phyloP scores from a whole-genome alignment of 2,329 filamentous ascomycete species.

The Fulvia fulva region DNA sequence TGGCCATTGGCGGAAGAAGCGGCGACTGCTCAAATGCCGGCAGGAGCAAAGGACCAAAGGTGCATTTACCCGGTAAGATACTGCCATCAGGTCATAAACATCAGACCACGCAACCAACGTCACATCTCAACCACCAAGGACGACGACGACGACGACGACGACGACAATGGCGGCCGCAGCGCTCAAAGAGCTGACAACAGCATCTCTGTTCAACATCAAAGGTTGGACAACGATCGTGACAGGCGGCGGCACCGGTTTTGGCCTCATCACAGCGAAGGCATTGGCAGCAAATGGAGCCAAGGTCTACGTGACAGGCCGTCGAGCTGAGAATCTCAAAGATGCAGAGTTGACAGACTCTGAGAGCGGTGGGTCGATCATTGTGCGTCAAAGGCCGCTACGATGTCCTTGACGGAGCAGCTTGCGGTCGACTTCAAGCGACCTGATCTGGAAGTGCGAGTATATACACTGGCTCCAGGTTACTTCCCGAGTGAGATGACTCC shows the following conservation, averaged over 20 bases:
- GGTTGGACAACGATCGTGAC: constrained; percentile 43
- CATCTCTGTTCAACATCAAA: constrained; percentile 38
- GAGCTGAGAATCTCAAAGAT: constrained; percentile 43
- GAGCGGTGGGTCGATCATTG: constrained; percentile 54
- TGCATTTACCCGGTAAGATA: not conserved
- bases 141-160: constrained; percentile 11
- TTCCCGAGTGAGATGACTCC: constrained; percentile 58
- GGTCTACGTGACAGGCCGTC: constrained; percentile 47
- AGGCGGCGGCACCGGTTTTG: constrained; percentile 45
- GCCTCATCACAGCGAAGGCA: constrained; percentile 46
- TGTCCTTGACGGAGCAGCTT: constrained; percentile 55
- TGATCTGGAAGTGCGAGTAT: constrained; percentile 52
- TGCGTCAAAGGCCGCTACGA: constrained; percentile 47
- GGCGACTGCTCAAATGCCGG: not conserved
- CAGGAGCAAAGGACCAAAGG: not conserved
- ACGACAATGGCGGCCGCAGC: constrained; percentile 20
- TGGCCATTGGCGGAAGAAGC: not conserved
- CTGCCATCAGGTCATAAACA: not conserved
- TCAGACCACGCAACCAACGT: not conserved
- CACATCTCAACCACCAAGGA: not conserved
- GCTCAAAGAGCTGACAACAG: constrained; percentile 23
- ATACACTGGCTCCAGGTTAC: constrained; percentile 54
- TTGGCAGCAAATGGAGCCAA: constrained; percentile 47
- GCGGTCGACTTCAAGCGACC: constrained; percentile 49
- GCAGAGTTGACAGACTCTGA: constrained; percentile 52